phyloP scores from a whole-genome alignment of 1,284 basidiomycete genomes.

The Pseudozyma flocculosa region DNA sequence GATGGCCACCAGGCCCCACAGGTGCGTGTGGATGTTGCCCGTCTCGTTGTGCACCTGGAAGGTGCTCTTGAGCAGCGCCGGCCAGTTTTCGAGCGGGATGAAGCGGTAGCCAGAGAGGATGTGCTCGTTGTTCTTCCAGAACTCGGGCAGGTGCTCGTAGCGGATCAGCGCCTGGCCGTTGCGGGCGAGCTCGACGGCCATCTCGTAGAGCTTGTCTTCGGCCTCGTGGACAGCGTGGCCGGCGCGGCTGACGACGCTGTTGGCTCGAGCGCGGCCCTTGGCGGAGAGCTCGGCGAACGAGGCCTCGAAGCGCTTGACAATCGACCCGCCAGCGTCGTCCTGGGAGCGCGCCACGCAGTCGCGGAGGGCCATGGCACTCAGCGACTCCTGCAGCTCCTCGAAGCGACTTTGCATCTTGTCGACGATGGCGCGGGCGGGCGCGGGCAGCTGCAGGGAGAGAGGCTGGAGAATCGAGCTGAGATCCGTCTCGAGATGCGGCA shows the following conservation, averaged over 20 bases:
- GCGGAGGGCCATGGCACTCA: constrained; percentile 37
- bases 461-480: constrained; percentile 30
- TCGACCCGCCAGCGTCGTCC: constrained; percentile 1
- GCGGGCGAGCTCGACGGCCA: constrained; percentile 48
- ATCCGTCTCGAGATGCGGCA: constrained; percentile 31
- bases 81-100: constrained; percentile 50
- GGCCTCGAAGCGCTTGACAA: constrained; percentile 25
- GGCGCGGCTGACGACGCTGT: constrained; percentile 29
- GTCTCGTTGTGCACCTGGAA: constrained; percentile 58
- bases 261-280: constrained; percentile 22
- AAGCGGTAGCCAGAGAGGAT: constrained; percentile 56
- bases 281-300: constrained; percentile 21
- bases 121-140: constrained; percentile 57
- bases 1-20: constrained; percentile 48
- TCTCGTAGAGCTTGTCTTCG: constrained; percentile 48
- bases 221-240: constrained; percentile 43
- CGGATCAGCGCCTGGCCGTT: constrained; percentile 46
- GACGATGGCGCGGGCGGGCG: constrained; percentile 24
- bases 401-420: constrained; percentile 37
- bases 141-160: constrained; percentile 47
- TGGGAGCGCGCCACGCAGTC: constrained; percentile 13
- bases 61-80: constrained; percentile 42
- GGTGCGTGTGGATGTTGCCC: constrained; percentile 55
- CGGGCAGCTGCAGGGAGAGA: constrained; percentile 21
- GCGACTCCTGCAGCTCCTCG: constrained; percentile 39